Percentiles rank a stretch among this genome's conserved stretches.
phyloP scores from a whole-genome alignment of 2,329 filamentous ascomycete species.

The Cladophialophora immunda region DNA sequence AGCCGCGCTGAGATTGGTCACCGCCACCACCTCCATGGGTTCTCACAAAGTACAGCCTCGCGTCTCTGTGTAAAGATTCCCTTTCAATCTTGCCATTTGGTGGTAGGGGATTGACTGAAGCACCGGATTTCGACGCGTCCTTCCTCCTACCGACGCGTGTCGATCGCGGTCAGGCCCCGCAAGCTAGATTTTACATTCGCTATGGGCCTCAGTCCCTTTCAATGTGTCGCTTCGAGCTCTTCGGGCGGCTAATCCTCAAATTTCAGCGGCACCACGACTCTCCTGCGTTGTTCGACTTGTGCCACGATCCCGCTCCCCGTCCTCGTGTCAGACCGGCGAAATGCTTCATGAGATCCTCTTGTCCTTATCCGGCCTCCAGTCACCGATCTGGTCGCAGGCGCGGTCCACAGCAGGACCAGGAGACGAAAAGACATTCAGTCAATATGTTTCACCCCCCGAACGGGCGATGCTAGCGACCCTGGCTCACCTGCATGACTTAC shows the following conservation, averaged over 20 bases:
- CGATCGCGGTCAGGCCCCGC: constrained; percentile 21
- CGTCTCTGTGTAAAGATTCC: not conserved
- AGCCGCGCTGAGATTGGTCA: not conserved
- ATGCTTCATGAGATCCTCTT: constrained; percentile 99
- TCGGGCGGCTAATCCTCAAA: constrained; percentile 54
- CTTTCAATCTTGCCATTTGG: not conserved
- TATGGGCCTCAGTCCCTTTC: constrained; percentile 35
- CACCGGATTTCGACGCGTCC: constrained; percentile 3
- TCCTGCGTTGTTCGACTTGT: constrained; percentile 23
- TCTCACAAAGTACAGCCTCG: not conserved
- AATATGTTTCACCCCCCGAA: constrained; percentile 75
- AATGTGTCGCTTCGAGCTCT: constrained; percentile 58
- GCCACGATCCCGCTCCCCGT: constrained; percentile 28
- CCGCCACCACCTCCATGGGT: not conserved
- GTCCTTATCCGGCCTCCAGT: constrained; percentile 92
- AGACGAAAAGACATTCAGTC: constrained; percentile 60
- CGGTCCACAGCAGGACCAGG: constrained; percentile 51
- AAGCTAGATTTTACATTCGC: constrained; percentile 11
- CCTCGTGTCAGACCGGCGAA: constrained; percentile 26
- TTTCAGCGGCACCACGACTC: constrained; percentile 47
- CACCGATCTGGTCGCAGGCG: constrained; percentile 72
- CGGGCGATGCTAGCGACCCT: constrained; percentile 80
- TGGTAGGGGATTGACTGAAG: not conserved
- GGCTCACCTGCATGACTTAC: constrained; percentile 78
- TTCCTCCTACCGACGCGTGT: constrained; percentile 5